Evolutionary conservation across 2,329 filamentous ascomycete species (phyloP).

Genomic region (Trichophyton schoenleinii): DNA sequence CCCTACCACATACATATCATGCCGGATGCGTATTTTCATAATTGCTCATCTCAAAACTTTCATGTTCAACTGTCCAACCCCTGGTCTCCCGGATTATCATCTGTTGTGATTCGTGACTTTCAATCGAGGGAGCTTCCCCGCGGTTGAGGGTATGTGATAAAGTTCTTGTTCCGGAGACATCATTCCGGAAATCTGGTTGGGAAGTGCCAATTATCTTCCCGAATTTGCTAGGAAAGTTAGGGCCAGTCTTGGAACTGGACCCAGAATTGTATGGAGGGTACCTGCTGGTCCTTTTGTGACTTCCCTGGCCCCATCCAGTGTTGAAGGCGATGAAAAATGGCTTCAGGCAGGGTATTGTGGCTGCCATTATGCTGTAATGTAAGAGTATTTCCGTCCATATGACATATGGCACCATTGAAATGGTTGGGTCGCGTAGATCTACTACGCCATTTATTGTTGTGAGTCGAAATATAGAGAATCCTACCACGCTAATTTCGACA

Average conservation of each 20-base stretch:
- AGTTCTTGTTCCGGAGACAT: background rate
- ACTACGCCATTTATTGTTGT: slow-evolving; percentile 17
- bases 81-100: slow-evolving; percentile 16
- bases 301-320: slow-evolving; percentile 6
- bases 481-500: background rate
- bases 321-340: slow-evolving; percentile 12
- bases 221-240: background rate
- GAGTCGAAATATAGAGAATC: background rate
- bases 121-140: slow-evolving; percentile 1
- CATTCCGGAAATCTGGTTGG: background rate
- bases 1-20: background rate
- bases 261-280: slow-evolving; percentile 1
- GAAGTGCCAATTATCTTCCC: background rate
- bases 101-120: slow-evolving; percentile 11
- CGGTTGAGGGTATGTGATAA: background rate
- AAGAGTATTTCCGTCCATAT: slow-evolving; percentile 29
- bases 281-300: slow-evolving; percentile 9
- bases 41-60: slow-evolving; percentile 7
- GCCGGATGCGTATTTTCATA: background rate
- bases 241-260: background rate
- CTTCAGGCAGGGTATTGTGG: slow-evolving; percentile 27
- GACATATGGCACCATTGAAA: slow-evolving; percentile 22
- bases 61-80: slow-evolving; percentile 13
- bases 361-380: slow-evolving; percentile 30
- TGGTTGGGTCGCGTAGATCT: slow-evolving; percentile 19